Evolutionary conservation across 1,284 basidiomycete species (phyloP).

Genomic region (Cryptococcus amylolentus): DNA sequence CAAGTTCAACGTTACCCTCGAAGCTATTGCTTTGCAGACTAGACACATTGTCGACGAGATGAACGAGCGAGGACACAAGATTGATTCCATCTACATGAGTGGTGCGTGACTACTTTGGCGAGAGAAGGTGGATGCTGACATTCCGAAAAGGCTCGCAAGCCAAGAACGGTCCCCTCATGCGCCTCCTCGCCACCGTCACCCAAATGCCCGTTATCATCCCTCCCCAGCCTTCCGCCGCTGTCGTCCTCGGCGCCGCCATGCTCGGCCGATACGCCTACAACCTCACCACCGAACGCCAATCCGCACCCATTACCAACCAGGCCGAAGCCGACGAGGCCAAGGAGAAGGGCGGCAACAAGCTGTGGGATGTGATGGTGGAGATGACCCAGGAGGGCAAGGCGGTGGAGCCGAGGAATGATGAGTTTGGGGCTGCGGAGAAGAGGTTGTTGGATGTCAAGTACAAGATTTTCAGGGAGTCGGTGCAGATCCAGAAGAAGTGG

Average conservation of each 20-base stretch:
- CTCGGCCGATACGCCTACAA: conserved; percentile 83
- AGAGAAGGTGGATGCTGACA: neutral
- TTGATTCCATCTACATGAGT: conserved; percentile 81
- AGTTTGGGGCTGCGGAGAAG: conserved; percentile 56
- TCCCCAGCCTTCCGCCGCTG: conserved; percentile 69
- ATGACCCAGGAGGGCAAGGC: conserved; percentile 85
- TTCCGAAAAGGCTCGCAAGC: conserved; percentile 68
- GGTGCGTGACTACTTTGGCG: conserved; percentile 42
- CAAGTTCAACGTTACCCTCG: conserved; percentile 86
- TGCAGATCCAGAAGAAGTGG: conserved; percentile 74
- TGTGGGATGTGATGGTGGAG: conserved; percentile 95
- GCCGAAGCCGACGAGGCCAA: conserved; percentile 52
- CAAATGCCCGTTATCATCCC: conserved; percentile 81
- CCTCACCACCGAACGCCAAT: conserved; percentile 46
- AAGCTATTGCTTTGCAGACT: conserved; percentile 92
- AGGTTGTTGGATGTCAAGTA: conserved; percentile 86
- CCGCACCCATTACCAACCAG: conserved; percentile 45
- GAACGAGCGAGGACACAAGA: conserved; percentile 78
- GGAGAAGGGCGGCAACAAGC: conserved; percentile 60
- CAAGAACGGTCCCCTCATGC: conserved; percentile 77
- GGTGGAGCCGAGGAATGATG: conserved; percentile 63
- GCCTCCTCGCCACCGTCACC: conserved; percentile 82
- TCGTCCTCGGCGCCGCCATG: conserved; percentile 91
- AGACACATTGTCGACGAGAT: conserved; percentile 90
- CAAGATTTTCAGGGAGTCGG: conserved; percentile 82